Evolutionary conservation across 169 alveolate genomes (phyloP).

Genomic region (Cytauxzoon felis): DNA sequence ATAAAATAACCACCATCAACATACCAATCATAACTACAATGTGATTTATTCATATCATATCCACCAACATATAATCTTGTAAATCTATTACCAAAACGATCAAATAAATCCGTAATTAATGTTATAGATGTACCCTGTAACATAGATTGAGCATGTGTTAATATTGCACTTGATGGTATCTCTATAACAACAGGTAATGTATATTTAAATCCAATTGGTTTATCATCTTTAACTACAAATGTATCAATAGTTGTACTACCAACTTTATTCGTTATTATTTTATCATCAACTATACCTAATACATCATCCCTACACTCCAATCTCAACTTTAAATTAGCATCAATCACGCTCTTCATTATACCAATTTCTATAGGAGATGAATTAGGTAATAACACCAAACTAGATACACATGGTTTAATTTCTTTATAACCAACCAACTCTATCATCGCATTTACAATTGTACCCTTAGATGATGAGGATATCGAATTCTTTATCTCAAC

Average conservation of each 20-base stretch:
- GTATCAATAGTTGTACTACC: conserved; percentile 21
- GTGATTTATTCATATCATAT: not conserved
- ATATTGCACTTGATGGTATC: too few relatives aligned
- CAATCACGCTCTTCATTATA: conserved; percentile 31
- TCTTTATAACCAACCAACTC: conserved; percentile 30
- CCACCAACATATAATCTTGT: conserved; percentile 16
- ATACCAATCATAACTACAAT: conserved; percentile 14
- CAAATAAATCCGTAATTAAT: not conserved
- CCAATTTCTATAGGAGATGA: conserved; percentile 10
- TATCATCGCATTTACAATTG: conserved; percentile 7
- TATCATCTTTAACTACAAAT: too few relatives aligned
- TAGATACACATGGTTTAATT: conserved; percentile 10
- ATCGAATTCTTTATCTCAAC: conserved; percentile 20
- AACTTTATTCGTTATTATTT: not conserved
- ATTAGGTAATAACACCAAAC: conserved; percentile 24
- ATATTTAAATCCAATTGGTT: conserved; percentile 11
- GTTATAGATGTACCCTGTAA: not conserved
- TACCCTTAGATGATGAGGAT: not conserved
- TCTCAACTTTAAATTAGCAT: not conserved
- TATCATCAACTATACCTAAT: conserved; percentile 7
- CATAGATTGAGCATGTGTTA: not conserved
- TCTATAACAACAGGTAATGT: conserved; percentile 13
- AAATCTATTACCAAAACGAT: not conserved
- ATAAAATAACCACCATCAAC: conserved; percentile 12
- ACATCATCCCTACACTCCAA: not conserved